phyloP scores from a whole-genome alignment of 768 basidiomycete species.

The Roridomyces roridus region DNA sequence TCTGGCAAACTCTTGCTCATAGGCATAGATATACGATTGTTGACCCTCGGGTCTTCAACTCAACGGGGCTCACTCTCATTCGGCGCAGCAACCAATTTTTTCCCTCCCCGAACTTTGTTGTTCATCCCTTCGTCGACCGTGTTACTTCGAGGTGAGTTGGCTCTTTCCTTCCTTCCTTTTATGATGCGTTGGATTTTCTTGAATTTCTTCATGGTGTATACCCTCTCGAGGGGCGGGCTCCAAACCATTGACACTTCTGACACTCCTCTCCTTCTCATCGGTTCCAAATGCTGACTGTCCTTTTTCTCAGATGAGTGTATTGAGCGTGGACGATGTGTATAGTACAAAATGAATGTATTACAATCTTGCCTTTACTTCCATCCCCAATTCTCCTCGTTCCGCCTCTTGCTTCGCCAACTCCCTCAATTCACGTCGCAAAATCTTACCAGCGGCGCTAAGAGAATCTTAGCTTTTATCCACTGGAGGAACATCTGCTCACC shows the following conservation, averaged over 20 bases:
- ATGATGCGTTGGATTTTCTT: slow-evolving; percentile 69
- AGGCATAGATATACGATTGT: slow-evolving; percentile 90
- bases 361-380: slow-evolving; percentile 39
- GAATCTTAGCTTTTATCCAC: not conserved
- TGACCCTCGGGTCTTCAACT: slow-evolving; percentile 64
- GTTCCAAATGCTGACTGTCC: not conserved
- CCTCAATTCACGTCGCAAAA: slow-evolving; percentile 78
- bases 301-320: slow-evolving; percentile 4
- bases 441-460: slow-evolving; percentile 84
- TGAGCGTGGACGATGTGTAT: not conserved
- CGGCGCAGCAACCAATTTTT: slow-evolving; percentile 68
- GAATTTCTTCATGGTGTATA: slow-evolving; percentile 96
- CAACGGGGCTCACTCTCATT: slow-evolving; percentile 93
- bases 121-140: slow-evolving; percentile 35
- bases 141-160: slow-evolving; percentile 23
- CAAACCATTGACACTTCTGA: slow-evolving; percentile 75
- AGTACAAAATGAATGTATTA: slow-evolving; percentile 22
- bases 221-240: slow-evolving; percentile 71
- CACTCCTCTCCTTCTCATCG: not conserved
- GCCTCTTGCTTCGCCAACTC: slow-evolving; percentile 68
- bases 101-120: slow-evolving; percentile 56
- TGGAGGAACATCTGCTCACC: slow-evolving; percentile 40
- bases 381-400: slow-evolving; percentile 37
- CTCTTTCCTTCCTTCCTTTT: slow-evolving; percentile 24
- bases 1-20: slow-evolving; percentile 75